Conservation (phyloP, 257 asterid species). For the Striga asiatica region DNA sequence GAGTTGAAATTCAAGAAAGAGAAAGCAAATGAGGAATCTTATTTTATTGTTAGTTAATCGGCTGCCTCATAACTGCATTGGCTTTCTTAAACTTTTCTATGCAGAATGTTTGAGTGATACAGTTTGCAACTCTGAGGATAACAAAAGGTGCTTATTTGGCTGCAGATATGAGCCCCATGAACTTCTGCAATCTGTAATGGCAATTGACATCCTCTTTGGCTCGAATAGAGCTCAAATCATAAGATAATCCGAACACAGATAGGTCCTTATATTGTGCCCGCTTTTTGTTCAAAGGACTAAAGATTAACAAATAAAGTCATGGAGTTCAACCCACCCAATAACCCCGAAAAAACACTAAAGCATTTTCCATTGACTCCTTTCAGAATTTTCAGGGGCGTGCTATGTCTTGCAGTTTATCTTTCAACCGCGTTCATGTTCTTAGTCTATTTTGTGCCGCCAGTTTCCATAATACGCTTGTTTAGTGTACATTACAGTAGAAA, state of each 20-base stretch:
- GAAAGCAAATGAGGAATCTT: not conserved
- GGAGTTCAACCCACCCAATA: constrained; percentile 29
- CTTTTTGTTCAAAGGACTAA: not conserved
- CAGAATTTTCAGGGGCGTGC: constrained; percentile 48
- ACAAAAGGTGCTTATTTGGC: constrained; percentile 4
- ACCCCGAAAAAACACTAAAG: constrained; percentile 27
- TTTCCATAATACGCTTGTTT: constrained; percentile 44
- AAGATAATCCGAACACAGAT: too few relatives aligned
- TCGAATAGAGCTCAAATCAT: not conserved
- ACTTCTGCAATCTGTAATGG: not conserved
- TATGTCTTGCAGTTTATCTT: constrained; percentile 43
- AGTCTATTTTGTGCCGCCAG: constrained; percentile 48
- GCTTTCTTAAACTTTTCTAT: not conserved
- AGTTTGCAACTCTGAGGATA: constrained; percentile 1
- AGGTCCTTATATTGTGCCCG: not conserved
- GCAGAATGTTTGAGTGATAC: not conserved
- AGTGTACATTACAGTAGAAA: constrained; percentile 73
- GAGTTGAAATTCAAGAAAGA: not conserved
- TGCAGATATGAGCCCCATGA: constrained; percentile 14
- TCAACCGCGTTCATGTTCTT: constrained; percentile 60
- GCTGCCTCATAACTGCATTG: not conserved
- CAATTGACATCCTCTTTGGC: not conserved
- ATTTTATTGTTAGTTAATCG: not conserved
- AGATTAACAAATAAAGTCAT: constrained; percentile 15
- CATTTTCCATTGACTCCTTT: constrained; percentile 54